Percentiles rank a stretch among this genome's conserved stretches.
These are phyloP conservation scores for Penicillium brevicompactum DNA, from an alignment of 2,329 filamentous ascomycete species.

Conservation along the genomic window DNA sequence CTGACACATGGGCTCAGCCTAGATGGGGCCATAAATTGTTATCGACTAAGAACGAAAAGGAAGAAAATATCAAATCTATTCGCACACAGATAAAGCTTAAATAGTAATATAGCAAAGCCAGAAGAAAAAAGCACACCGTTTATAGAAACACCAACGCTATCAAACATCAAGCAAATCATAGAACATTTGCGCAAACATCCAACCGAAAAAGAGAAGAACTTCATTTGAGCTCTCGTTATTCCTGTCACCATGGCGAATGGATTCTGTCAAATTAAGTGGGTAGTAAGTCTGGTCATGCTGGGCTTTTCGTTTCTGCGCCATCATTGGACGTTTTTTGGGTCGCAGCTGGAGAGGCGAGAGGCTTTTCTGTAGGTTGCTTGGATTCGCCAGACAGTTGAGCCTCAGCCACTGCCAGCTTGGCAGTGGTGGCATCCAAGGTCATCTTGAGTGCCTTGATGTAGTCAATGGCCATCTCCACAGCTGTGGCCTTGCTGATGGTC, in stretches of 20 bases:
- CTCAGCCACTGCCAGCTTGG: conserved; percentile 66
- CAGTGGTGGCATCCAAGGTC: conserved; percentile 68
- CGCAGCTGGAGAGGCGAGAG: neutral
- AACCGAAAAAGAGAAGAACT: neutral
- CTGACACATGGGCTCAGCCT: too few species aligned
- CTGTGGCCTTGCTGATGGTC: conserved; percentile 89
- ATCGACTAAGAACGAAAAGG: too few species aligned
- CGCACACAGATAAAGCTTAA: neutral
- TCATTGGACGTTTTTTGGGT: neutral
- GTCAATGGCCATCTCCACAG: conserved; percentile 94
- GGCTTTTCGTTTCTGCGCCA: neutral
- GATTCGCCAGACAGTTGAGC: conserved; percentile 34
- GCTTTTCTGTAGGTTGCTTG: neutral
- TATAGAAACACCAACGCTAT: conserved; percentile 10
- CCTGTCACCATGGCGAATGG: neutral
- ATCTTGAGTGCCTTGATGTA: conserved; percentile 86
- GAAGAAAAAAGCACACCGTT: neutral
- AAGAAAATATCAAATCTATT: neutral
- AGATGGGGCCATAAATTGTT: too few species aligned
- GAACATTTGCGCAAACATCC: neutral
- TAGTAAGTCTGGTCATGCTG: neutral
- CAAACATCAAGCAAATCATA: neutral
- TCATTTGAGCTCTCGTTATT: neutral
- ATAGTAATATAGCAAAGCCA: neutral
- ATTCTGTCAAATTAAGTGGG: conserved; percentile 1